Base-by-base conservation (phyloP, 345 rosid genomes). In the Xanthoceras sorbifolium region DNA sequence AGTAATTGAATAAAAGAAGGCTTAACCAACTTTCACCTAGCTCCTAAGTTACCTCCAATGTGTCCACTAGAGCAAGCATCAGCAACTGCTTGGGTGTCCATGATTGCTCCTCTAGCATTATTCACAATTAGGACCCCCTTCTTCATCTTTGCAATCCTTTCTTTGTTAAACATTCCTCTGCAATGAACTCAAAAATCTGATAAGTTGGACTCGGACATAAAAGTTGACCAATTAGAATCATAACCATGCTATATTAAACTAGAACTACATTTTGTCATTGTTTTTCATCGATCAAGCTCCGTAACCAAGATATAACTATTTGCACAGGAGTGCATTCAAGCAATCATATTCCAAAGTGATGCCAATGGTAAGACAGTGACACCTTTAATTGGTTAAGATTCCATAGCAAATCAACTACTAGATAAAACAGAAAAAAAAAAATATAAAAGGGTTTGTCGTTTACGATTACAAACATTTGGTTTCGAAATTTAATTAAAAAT, bases 61-160 rank as follows among this genome's bases (percentile, higher is more conserved):
- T 89, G 99, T 76, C 98, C 98, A 69, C 90, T 93, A 34, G 90
- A 77, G 71, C 89, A 89, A 38, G 94, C 99, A 65, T 95, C 93
- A 1, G 82, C 98, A 78, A 95, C 97, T 6, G 98, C 97, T 77
- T 93, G 93, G 10, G 91, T 86, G 14, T 95, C 97, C 96, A 92
- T 90, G 75, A 95, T 92, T 59, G 99, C 97, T 80, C 94, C 99
- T 78, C 99, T 88, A 28, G 99, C 99, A 81, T 95, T 95, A 82
- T 95, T 95, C 71, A 95, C 98, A 61, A 95, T 89, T 48, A 89
- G 76, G 52, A 92, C 98, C 3, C 97, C 99, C 82, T 85, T 92
- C 92, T 95, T 95, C 90, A 93, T 10, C 82, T 93, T 95, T 20
- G 91, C 87, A 79, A 93, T 92, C 81, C 82, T 78, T 26, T 95